A percentile compares a stretch with the other conserved stretches of the same genome.
These are phyloP conservation scores for Daldinia sp. DNA, from an alignment of 2,329 filamentous ascomycete genomes.

Conservation along the genomic window DNA sequence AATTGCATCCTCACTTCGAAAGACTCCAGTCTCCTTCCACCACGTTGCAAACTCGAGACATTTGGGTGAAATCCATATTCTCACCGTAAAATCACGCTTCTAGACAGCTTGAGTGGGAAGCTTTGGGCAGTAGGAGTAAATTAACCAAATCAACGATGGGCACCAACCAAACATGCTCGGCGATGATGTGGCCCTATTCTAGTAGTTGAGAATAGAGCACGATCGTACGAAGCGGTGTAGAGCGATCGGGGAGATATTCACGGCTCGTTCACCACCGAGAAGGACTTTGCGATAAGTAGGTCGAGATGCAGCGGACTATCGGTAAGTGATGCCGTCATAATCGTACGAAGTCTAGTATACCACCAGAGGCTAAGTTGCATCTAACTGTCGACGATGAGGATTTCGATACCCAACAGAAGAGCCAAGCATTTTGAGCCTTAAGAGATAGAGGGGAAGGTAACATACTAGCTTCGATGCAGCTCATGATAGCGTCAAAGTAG, in stretches of 20 bases:
- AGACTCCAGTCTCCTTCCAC: conserved; percentile 37
- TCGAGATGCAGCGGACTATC: conserved; percentile 13
- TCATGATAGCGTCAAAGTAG: conserved; percentile 25
- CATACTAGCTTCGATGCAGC: conserved; percentile 24
- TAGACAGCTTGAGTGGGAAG: conserved; percentile 5
- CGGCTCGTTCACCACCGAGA: conserved; percentile 23
- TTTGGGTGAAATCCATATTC: conserved; percentile 30
- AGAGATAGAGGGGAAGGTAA: conserved; percentile 23
- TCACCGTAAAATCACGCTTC: conserved; percentile 23
- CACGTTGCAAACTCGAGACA: conserved; percentile 36
- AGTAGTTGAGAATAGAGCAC: conserved; percentile 28
- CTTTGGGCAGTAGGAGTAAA: conserved; percentile 33
- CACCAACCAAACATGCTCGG: conserved; percentile 31
- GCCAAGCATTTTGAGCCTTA: conserved; percentile 20
- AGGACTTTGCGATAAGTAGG: conserved; percentile 19
- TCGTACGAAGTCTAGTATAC: conserved; percentile 31
- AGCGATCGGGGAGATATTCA: conserved; percentile 15
- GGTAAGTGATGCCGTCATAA: conserved; percentile 39
- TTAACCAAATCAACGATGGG: conserved; percentile 40
- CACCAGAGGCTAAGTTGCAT: conserved; percentile 28
- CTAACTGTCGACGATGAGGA: conserved; percentile 18
- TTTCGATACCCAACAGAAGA: conserved; percentile 24
- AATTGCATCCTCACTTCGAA: conserved; percentile 29
- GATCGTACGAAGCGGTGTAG: conserved; percentile 38
- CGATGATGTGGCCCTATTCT: conserved; percentile 36